Evolutionary conservation across 208 protist genomes (phyloP).

Genomic region (Trypanosoma conorhini): DNA sequence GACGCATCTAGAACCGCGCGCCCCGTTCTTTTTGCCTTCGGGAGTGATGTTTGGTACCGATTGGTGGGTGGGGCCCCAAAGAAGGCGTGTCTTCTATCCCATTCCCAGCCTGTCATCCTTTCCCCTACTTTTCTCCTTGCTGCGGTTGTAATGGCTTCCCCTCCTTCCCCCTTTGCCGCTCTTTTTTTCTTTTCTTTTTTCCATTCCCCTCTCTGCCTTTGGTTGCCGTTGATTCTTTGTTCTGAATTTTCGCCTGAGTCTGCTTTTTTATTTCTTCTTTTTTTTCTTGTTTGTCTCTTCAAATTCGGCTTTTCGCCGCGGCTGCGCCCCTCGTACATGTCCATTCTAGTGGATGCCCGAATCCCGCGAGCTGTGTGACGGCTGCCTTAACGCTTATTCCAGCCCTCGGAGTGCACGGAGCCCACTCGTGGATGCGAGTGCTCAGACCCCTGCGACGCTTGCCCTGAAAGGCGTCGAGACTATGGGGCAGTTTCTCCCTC

Average conservation of each 20-base stretch:
- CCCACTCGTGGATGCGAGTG: not conserved
- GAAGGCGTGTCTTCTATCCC: not conserved
- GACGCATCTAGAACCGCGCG: not conserved
- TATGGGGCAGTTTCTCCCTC: too few relatives aligned
- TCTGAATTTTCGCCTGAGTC: not conserved
- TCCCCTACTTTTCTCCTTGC: not conserved
- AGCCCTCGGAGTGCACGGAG: conserved; percentile 1
- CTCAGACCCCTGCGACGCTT: not conserved
- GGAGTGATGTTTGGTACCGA: not conserved
- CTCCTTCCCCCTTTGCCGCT: not conserved
- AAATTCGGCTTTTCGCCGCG: not conserved
- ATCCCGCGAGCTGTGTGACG: conserved; percentile 32
- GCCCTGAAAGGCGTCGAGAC: not conserved
- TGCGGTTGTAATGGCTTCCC: not conserved
- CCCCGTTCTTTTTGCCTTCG: not conserved
- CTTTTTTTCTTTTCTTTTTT: conserved; percentile 6
- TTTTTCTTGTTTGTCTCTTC: not conserved
- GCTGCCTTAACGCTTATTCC: conserved; percentile 8
- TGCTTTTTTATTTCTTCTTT: not conserved
- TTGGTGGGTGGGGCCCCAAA: not conserved
- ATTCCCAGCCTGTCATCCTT: not conserved
- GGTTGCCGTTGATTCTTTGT: conserved; percentile 9
- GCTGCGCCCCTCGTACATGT: too few relatives aligned
- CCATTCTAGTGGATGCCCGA: conserved; percentile 19
- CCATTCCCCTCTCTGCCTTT: conserved; percentile 2